A percentile compares a stretch with the other conserved stretches of the same genome.
Conservation (phyloP, 495 filamentous ascomycete genomes). For the Sporormia fimetaria region DNA sequence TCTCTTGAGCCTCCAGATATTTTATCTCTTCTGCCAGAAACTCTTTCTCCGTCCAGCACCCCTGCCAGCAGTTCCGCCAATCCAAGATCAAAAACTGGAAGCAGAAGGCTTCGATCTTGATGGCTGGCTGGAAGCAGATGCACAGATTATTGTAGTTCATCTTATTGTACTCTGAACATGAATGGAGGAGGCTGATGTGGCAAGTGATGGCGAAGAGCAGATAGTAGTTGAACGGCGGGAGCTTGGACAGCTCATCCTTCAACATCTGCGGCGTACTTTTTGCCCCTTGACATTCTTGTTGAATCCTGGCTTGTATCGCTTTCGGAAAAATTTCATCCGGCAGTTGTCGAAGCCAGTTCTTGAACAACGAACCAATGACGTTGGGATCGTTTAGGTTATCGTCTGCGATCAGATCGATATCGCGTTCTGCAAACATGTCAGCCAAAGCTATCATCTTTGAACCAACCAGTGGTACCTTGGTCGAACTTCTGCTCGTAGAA, state of each 20-base stretch:
- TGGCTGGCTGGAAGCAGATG: slow-evolving; percentile 89
- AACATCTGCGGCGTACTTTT: slow-evolving; percentile 67
- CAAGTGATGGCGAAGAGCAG: slow-evolving; percentile 92
- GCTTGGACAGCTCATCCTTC: slow-evolving; percentile 77
- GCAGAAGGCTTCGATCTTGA: slow-evolving; percentile 82
- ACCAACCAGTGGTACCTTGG: slow-evolving; percentile 41
- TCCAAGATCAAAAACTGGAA: slow-evolving; percentile 86
- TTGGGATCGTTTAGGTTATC: slow-evolving; percentile 85
- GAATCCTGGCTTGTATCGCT: slow-evolving; percentile 59
- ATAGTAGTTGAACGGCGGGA: slow-evolving; percentile 90
- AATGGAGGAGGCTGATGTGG: slow-evolving; percentile 76
- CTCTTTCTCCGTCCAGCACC: slow-evolving; percentile 80
- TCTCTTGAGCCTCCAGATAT: slow-evolving; percentile 6
- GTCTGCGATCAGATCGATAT: slow-evolving; percentile 76
- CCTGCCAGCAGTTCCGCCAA: slow-evolving; percentile 91
- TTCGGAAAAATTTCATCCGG: slow-evolving; percentile 85
- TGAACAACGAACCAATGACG: slow-evolving; percentile 83
- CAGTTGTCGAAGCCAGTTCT: slow-evolving; percentile 86
- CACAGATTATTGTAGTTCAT: slow-evolving; percentile 89
- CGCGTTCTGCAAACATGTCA: slow-evolving; percentile 46
- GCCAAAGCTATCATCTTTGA: slow-evolving; percentile 6
- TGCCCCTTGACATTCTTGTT: slow-evolving; percentile 59
- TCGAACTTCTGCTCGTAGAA: slow-evolving; percentile 83
- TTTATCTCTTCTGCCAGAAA: slow-evolving; percentile 55
- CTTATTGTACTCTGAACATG: slow-evolving; percentile 78